Evolutionary conservation across 352 stramenopile genomes (phyloP), one percentile per base, ranked within the genome.

Genomic region (Phytophthora quininea): DNA sequence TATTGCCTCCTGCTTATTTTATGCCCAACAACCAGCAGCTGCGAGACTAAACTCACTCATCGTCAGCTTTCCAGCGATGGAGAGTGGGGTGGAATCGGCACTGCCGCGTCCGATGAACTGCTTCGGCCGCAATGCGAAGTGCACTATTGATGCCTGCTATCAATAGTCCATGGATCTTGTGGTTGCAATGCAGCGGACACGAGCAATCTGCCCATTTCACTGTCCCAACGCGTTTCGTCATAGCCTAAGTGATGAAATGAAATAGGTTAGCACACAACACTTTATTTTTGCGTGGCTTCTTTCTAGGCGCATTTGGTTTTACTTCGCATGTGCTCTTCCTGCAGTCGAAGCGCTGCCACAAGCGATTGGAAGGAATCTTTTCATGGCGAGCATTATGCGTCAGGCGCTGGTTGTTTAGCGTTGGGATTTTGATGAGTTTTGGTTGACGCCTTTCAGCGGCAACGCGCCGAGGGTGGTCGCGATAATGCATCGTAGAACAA

Each of bases 1-100:
- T 79, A 71, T 69, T 68, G 50, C 72, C 64, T 67, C 29, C 71
- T 67, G 73, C 68, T 64, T 82, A 75, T 70, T 74, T 72, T 79
- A 80, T 74, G 60, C 58, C 64, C 65, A 73, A 73, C 69, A 64
- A 59, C 63, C 50, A 29, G 47, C 59, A 43, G 59, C 62, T 73
- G 49, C 49, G 57, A 69, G 58, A 27, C 40, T 47, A 63, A 54
- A 46, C 47, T 71, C 47, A 57, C 65, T 74, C 62, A 51, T 59
- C 54, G 58, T 80, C 64, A 70, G 56, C 68, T 73, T 67, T 76
- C 58, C 50, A 71, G 66, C 12, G 62, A 62, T 68, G 58, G 57
- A 68, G 51, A 72, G 74, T 73, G 62, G 54, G 54, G 63, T 67
- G 47, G 63, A 64, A 76, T 76, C 60, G 76, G 70, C 58, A 33